Evolutionary conservation across 768 basidiomycete genomes (phyloP).

Genomic region (Boletus subparvulus): DNA sequence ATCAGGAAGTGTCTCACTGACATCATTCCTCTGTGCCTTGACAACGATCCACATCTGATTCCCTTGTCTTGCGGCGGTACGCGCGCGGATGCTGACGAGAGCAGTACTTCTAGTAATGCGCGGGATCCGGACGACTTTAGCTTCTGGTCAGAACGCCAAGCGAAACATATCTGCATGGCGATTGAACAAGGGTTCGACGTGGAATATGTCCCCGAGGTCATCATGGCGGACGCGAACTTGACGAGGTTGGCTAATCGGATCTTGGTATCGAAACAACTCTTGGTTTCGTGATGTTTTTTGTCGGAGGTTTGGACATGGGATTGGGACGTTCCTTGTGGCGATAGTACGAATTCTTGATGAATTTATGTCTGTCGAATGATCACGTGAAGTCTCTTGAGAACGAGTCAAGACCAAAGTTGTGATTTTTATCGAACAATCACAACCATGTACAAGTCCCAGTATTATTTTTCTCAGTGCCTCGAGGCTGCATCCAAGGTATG

Average conservation of each 20-base stretch:
- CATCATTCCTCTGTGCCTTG: conserved; percentile 84
- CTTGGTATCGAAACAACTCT: conserved; percentile 67
- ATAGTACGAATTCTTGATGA: too few relatives aligned
- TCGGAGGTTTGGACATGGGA: neutral
- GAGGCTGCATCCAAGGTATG: neutral
- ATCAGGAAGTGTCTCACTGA: conserved; percentile 67
- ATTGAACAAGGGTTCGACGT: conserved; percentile 83
- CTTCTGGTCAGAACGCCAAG: conserved; percentile 91
- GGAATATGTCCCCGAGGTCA: conserved; percentile 86
- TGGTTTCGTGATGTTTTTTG: conserved; percentile 25
- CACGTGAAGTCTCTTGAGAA: neutral
- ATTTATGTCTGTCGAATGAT: neutral
- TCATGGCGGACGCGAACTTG: conserved; percentile 93
- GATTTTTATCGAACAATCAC: neutral
- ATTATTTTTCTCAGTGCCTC: neutral
- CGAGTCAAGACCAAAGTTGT: too few relatives aligned
- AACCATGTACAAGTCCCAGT: conserved; percentile 3
- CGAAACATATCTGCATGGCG: conserved; percentile 79
- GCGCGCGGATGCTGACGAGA: conserved; percentile 10
- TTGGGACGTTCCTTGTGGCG: neutral
- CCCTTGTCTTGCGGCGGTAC: conserved; percentile 62
- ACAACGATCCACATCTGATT: conserved; percentile 79
- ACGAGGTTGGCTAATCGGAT: conserved; percentile 83
- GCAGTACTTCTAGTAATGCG: conserved; percentile 31
- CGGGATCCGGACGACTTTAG: conserved; percentile 90